A percentile compares a stretch with the other conserved stretches of the same genome.
These are phyloP conservation scores for Alternaria longipes DNA, from an alignment of 2,329 filamentous ascomycete genomes.

Conservation along the genomic window DNA sequence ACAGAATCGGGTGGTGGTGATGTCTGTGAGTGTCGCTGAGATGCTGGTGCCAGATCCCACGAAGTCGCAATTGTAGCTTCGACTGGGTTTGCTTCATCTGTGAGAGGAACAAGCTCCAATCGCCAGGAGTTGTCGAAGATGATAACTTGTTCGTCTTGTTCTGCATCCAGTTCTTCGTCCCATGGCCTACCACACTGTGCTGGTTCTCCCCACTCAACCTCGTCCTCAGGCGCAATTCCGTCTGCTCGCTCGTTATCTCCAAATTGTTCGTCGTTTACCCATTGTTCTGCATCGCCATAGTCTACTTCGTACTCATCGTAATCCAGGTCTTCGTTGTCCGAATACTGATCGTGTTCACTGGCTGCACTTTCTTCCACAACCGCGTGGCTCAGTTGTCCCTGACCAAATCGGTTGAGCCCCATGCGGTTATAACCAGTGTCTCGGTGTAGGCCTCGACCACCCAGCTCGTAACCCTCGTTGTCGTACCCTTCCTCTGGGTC, in stretches of 20 bases:
- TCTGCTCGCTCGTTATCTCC: not conserved
- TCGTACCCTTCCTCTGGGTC: constrained; percentile 18
- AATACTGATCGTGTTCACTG: not conserved
- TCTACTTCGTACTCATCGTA: not conserved
- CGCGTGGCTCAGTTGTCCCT: not conserved
- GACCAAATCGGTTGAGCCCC: constrained; percentile 9
- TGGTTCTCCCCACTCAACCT: not conserved
- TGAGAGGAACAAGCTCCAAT: not conserved
- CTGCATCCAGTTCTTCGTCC: not conserved
- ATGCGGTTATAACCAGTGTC: constrained; percentile 13
- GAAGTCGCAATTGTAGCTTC: too few species aligned
- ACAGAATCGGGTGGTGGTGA: not conserved
- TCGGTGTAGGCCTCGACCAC: constrained; percentile 11
- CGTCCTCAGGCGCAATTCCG: not conserved
- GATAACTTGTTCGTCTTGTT: not conserved
- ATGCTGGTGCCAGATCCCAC: not conserved
- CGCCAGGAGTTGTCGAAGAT: not conserved
- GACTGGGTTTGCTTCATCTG: not conserved
- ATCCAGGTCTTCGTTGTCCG: not conserved
- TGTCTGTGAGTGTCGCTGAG: not conserved
- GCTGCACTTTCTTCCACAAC: not conserved
- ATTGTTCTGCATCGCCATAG: not conserved
- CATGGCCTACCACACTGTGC: not conserved
- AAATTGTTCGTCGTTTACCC: not conserved
- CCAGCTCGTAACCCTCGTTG: constrained; percentile 17